A percentile compares a stretch with the other conserved stretches of the same genome.
These are phyloP conservation scores for Brettanomyces anomalus DNA, from an alignment of 805 yeast genomes.

Conservation along the genomic window DNA sequence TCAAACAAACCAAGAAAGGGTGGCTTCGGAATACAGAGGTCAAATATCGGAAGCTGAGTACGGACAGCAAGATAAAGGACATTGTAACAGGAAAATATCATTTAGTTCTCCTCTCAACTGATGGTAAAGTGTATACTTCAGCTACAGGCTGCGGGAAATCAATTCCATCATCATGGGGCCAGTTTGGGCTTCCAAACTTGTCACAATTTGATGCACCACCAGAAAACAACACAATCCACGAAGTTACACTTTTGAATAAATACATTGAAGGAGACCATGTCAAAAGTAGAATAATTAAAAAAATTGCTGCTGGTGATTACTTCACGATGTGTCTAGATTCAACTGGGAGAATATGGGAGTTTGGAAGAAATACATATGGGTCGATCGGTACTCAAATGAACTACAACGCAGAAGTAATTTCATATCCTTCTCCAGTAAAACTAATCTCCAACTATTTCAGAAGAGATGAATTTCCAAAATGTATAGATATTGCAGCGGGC, in stretches of 20 bases:
- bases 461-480: constrained; percentile 35
- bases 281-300: constrained; percentile 36
- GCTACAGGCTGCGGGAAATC: constrained; percentile 42
- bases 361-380: constrained; percentile 83
- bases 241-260: constrained; percentile 49
- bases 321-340: constrained; percentile 67
- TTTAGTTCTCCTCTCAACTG: constrained; percentile 48
- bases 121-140: constrained; percentile 54
- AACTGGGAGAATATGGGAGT: constrained; percentile 66
- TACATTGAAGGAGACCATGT: constrained; percentile 20
- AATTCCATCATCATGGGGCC: constrained; percentile 53
- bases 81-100: constrained; percentile 59
- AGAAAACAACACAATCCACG: constrained; percentile 36
- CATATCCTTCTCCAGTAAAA: constrained; percentile 56
- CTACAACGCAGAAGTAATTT: constrained; percentile 55
- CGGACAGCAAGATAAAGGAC: constrained; percentile 24
- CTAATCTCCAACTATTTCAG: constrained; percentile 30
- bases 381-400: constrained; percentile 68
- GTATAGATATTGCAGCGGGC: constrained; percentile 55
- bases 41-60: constrained; percentile 10
- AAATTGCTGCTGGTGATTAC: constrained; percentile 64
- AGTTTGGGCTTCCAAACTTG: constrained; percentile 69
- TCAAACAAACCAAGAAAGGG: constrained; percentile 6
- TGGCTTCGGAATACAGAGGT: constrained; percentile 11
- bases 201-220: constrained; percentile 60